A percentile compares a stretch with the other conserved stretches of the same genome.
These are phyloP conservation scores for Lentinula guzmanii DNA, from an alignment of 768 basidiomycete species.

Conservation along the genomic window DNA sequence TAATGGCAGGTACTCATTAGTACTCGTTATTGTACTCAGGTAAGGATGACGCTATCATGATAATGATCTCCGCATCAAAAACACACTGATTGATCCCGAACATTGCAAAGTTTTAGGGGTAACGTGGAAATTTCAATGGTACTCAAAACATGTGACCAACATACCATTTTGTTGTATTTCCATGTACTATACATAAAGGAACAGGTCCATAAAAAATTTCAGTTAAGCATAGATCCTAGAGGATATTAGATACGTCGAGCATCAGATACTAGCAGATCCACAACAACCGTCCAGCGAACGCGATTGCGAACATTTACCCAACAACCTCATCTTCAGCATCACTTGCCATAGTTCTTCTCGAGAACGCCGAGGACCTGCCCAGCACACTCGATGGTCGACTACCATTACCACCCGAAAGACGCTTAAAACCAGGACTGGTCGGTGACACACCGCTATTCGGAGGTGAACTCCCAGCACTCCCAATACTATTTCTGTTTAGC, in stretches of 20 bases:
- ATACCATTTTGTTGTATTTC: too few relatives aligned
- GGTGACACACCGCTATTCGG: constrained; percentile 19
- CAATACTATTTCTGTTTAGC: constrained; percentile 37
- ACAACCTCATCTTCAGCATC: constrained; percentile 77
- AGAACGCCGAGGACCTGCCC: constrained; percentile 47
- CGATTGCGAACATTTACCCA: constrained; percentile 20
- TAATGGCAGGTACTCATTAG: too few relatives aligned
- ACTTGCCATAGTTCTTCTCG: constrained; percentile 76
- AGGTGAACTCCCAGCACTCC: constrained; percentile 21
- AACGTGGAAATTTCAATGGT: too few relatives aligned
- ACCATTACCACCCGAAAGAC: constrained; percentile 36
- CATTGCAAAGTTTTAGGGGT: too few relatives aligned
- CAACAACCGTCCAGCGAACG: neutral
- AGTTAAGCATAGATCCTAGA: neutral
- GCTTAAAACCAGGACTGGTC: constrained; percentile 34
- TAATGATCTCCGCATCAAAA: too few relatives aligned
- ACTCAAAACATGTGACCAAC: too few relatives aligned
- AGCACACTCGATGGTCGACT: constrained; percentile 40
- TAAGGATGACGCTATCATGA: too few relatives aligned
- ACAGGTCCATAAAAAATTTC: neutral
- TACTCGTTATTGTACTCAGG: too few relatives aligned
- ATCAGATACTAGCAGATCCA: neutral
- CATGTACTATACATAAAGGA: neutral
- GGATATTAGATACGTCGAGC: neutral
- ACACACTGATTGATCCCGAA: too few relatives aligned